Conservation (phyloP, 192 early-diverging fungal genomes). For the Lobosporangium transversale region DNA sequence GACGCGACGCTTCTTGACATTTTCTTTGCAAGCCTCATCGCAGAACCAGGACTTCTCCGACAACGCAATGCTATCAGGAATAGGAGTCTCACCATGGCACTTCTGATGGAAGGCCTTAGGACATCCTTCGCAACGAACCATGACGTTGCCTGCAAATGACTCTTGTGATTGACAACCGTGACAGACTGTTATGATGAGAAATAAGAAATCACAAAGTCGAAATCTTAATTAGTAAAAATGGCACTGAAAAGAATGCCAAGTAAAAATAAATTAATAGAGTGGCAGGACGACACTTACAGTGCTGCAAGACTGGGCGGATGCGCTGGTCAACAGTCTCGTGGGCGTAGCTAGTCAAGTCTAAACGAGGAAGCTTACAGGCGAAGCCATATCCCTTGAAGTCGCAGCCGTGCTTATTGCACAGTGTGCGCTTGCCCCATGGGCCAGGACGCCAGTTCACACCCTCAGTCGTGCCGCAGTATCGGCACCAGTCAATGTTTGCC, state of each 20-base stretch:
- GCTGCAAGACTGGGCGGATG: constrained; percentile 86
- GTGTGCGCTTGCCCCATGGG: constrained; percentile 93
- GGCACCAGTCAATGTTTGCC: constrained; percentile 84
- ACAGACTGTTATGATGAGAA: constrained; percentile 57
- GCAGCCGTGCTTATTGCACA: constrained; percentile 97
- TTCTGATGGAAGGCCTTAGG: constrained; percentile 82
- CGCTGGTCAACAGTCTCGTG: constrained; percentile 83
- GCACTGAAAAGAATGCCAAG: too few relatives aligned
- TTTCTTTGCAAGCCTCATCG: constrained; percentile 65
- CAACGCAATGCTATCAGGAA: constrained; percentile 60
- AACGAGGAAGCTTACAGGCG: constrained; percentile 85
- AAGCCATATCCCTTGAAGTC: constrained; percentile 96
- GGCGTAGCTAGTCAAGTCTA: constrained; percentile 81
- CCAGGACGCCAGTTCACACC: constrained; percentile 91
- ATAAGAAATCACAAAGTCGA: not conserved
- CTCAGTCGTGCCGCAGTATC: constrained; percentile 92
- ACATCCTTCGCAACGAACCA: constrained; percentile 88
- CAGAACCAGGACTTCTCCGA: constrained; percentile 70
- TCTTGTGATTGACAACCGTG: constrained; percentile 77
- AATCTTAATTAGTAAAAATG: too few relatives aligned
- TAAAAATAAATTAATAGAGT: not conserved
- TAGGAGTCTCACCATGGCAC: constrained; percentile 59
- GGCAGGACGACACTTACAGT: constrained; percentile 60
- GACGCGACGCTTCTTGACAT: constrained; percentile 63
- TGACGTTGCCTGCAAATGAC: constrained; percentile 66